Evolutionary conservation across 257 asterid species (phyloP).

Genomic region (Przewalskia tangutica): DNA sequence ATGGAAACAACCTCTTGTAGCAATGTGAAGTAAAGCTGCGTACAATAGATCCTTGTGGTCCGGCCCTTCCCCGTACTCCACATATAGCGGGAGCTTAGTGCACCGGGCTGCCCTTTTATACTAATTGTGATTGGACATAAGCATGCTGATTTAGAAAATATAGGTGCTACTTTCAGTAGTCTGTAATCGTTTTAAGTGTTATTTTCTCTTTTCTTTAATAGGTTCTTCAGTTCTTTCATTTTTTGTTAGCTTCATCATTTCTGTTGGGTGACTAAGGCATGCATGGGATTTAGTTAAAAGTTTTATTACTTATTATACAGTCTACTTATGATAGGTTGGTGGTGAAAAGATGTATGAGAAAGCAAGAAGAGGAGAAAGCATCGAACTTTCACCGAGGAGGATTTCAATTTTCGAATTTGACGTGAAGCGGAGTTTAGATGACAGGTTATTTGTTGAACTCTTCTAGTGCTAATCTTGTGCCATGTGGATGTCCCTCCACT

Average conservation of each 20-base stretch:
- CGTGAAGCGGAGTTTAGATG: conserved; percentile 82
- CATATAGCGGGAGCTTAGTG: no score
- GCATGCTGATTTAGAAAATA: neutral
- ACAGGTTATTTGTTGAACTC: conserved; percentile 37
- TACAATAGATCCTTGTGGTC: no score
- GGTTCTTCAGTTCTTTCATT: neutral
- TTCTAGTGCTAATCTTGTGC: neutral
- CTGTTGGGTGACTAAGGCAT: neutral
- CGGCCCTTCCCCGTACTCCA: no score
- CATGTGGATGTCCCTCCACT: neutral
- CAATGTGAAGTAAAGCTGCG: no score
- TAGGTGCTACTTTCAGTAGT: neutral
- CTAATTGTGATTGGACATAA: neutral
- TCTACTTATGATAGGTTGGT: conserved; percentile 52
- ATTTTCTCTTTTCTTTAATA: neutral
- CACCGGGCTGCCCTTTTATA: no score
- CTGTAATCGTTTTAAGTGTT: neutral
- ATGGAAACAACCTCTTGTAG: no score
- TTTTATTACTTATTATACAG: neutral
- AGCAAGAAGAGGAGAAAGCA: conserved; percentile 94
- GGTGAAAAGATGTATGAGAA: conserved; percentile 96
- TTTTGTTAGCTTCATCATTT: neutral
- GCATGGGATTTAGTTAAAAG: neutral
- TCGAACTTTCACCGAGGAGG: conserved; percentile 87
- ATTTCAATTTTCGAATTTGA: conserved; percentile 70